A percentile compares a stretch with the other conserved stretches of the same genome.
These are phyloP conservation scores for Micractinium sp. DNA, from an alignment of 139 green algal species.

Conservation along the genomic window DNA sequence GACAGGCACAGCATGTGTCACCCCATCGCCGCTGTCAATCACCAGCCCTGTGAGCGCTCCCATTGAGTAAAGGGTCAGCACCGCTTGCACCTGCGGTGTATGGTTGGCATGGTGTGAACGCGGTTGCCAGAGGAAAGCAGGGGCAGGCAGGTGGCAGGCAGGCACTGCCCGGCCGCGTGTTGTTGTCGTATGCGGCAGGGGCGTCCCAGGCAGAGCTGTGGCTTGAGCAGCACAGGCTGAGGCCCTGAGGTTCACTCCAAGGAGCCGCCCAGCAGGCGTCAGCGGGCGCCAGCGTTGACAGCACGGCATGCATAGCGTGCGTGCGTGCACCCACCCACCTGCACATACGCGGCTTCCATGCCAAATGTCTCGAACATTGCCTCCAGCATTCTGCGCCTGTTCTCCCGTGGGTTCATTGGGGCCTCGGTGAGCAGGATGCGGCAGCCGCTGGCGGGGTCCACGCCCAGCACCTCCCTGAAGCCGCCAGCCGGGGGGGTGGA, in stretches of 20 bases:
- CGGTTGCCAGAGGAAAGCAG: constrained; percentile 11
- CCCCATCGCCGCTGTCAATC: constrained; percentile 81
- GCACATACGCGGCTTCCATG: not conserved
- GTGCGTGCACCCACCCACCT: not conserved
- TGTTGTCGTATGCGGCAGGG: too few relatives aligned
- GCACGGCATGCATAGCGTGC: not conserved
- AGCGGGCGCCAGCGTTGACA: too few relatives aligned
- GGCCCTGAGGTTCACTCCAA: too few relatives aligned
- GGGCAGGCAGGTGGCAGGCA: constrained; percentile 77
- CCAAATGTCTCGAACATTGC: constrained; percentile 24
- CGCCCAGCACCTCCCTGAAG: constrained; percentile 33
- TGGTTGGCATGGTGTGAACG: too few relatives aligned
- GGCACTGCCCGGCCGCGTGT: not conserved
- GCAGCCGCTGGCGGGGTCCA: constrained; percentile 31
- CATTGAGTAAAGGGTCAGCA: constrained; percentile 85
- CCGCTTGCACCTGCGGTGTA: constrained; percentile 80
- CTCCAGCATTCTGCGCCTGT: constrained; percentile 21
- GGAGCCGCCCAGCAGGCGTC: too few relatives aligned
- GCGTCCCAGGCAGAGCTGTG: not conserved
- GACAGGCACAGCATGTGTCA: constrained; percentile 83
- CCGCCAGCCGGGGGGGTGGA: too few relatives aligned
- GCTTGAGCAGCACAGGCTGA: too few relatives aligned
- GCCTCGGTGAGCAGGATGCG: constrained; percentile 27
- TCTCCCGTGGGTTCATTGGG: constrained; percentile 2
- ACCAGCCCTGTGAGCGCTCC: constrained; percentile 83